These are phyloP conservation scores for Candida sanyaensis DNA, from an alignment of 1,139 yeast genomes.

Conservation along the genomic window DNA sequence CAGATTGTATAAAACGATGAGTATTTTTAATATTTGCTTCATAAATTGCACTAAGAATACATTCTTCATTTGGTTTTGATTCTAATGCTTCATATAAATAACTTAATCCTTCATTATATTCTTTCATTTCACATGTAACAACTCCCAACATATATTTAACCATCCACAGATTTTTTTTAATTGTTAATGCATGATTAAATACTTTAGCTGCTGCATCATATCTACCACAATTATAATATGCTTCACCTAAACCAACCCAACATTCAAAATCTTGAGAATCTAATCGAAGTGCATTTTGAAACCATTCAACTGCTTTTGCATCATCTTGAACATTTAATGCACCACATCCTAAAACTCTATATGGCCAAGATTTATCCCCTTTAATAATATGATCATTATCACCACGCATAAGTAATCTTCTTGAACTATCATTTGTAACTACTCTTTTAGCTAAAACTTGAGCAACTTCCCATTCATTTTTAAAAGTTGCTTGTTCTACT, in stretches of 20 bases:
- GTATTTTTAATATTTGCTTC: slow-evolving; percentile 61
- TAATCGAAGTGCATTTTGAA: slow-evolving; percentile 80
- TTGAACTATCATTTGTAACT: slow-evolving; percentile 62
- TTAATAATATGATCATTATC: slow-evolving; percentile 10
- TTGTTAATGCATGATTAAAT: slow-evolving; percentile 60
- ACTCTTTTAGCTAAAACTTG: slow-evolving; percentile 68
- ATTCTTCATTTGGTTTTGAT: slow-evolving; percentile 51
- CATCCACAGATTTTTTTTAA: slow-evolving; percentile 52
- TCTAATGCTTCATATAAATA: slow-evolving; percentile 40
- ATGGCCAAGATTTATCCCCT: slow-evolving; percentile 72
- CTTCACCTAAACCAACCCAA: slow-evolving; percentile 95
- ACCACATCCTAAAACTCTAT: slow-evolving; percentile 80
- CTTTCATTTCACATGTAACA: slow-evolving; percentile 50
- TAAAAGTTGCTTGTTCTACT: slow-evolving; percentile 64
- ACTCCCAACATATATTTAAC: slow-evolving; percentile 69
- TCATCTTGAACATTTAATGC: slow-evolving; percentile 73
- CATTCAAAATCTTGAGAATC: slow-evolving; percentile 69
- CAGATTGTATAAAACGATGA: slow-evolving; percentile 52
- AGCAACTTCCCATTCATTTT: slow-evolving; percentile 83
- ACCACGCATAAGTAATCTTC: slow-evolving; percentile 47
- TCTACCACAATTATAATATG: slow-evolving; percentile 83
- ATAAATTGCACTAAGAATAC: slow-evolving; percentile 58
- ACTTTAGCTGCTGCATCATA: slow-evolving; percentile 86
- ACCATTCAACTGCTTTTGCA: slow-evolving; percentile 82
- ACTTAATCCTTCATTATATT: slow-evolving; percentile 36